These are phyloP conservation scores for Orbilia brochopaga DNA, from an alignment of 2,329 filamentous ascomycete species.

Conservation along the genomic window DNA sequence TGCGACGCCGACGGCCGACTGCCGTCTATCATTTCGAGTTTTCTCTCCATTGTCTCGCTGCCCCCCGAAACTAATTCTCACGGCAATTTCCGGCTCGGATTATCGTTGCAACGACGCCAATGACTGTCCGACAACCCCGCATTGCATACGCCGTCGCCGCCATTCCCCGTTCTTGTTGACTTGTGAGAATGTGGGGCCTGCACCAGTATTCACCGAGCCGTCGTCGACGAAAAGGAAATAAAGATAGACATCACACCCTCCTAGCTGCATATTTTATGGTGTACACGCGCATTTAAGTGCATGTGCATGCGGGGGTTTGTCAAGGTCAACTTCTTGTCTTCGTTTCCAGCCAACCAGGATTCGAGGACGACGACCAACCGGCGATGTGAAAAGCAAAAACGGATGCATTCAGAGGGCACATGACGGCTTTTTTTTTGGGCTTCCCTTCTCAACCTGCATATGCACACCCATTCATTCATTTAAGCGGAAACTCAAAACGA, in stretches of 20 bases:
- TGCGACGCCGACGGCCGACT: no score
- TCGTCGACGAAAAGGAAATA: neutral
- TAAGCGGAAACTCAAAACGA: slow-evolving; percentile 1
- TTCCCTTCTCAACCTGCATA: neutral
- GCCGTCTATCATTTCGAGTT: no score
- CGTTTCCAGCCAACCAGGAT: neutral
- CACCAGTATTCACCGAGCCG: neutral
- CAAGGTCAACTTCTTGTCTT: neutral
- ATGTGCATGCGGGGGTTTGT: neutral
- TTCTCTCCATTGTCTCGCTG: no score
- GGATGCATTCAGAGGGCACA: neutral
- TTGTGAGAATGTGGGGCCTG: neutral
- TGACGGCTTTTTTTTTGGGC: slow-evolving; percentile 3
- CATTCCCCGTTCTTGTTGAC: neutral
- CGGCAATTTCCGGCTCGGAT: no score
- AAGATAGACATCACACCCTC: neutral
- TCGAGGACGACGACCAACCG: neutral
- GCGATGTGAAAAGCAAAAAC: neutral
- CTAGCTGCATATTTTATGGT: neutral
- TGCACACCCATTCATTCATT: neutral
- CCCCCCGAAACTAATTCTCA: no score
- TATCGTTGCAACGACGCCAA: no score
- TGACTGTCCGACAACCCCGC: slow-evolving; percentile 2
- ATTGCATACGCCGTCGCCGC: neutral
- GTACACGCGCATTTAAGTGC: no score